Evolutionary conservation across 2,329 filamentous ascomycete genomes (phyloP).

Genomic region (Cordyceps cateniannulata): DNA sequence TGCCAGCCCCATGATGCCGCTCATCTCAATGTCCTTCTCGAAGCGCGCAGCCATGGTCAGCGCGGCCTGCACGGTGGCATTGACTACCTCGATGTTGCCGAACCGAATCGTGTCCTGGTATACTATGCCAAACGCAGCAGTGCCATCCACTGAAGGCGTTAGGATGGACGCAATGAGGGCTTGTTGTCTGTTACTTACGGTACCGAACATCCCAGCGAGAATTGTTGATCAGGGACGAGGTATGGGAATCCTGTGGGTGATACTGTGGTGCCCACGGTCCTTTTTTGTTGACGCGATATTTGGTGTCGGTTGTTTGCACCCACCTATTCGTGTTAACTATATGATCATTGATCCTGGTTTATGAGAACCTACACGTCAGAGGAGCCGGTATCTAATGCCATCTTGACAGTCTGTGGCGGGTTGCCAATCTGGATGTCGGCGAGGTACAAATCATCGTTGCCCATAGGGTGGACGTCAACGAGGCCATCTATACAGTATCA

Average conservation of each 20-base stretch:
- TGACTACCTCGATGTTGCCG: slow-evolving; percentile 36
- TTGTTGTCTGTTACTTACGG: slow-evolving; percentile 29
- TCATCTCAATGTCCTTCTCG: slow-evolving; percentile 36
- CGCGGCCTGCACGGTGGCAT: slow-evolving; percentile 45
- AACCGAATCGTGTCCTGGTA: slow-evolving; percentile 44
- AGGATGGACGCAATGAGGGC: background rate
- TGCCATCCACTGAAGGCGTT: slow-evolving; percentile 34
- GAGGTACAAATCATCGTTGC: slow-evolving; percentile 37
- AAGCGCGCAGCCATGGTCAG: slow-evolving; percentile 34
- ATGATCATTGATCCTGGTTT: background rate
- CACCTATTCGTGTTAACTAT: slow-evolving; percentile 32
- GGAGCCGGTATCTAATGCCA: slow-evolving; percentile 50
- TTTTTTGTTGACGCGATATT: slow-evolving; percentile 26
- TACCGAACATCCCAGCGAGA: slow-evolving; percentile 45
- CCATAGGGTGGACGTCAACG: slow-evolving; percentile 29
- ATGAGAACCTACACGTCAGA: slow-evolving; percentile 53
- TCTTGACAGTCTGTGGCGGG: slow-evolving; percentile 39
- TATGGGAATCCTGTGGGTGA: slow-evolving; percentile 38
- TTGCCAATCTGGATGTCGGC: slow-evolving; percentile 40
- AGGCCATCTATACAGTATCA: slow-evolving; percentile 23
- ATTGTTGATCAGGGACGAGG: slow-evolving; percentile 33
- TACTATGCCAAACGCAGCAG: slow-evolving; percentile 38
- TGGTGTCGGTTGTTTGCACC: slow-evolving; percentile 46
- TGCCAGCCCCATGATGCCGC: slow-evolving; percentile 47
- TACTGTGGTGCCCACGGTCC: slow-evolving; percentile 35